These are phyloP conservation scores for Fusarium domesticum DNA, from an alignment of 2,329 filamentous ascomycete species.

Conservation along the genomic window DNA sequence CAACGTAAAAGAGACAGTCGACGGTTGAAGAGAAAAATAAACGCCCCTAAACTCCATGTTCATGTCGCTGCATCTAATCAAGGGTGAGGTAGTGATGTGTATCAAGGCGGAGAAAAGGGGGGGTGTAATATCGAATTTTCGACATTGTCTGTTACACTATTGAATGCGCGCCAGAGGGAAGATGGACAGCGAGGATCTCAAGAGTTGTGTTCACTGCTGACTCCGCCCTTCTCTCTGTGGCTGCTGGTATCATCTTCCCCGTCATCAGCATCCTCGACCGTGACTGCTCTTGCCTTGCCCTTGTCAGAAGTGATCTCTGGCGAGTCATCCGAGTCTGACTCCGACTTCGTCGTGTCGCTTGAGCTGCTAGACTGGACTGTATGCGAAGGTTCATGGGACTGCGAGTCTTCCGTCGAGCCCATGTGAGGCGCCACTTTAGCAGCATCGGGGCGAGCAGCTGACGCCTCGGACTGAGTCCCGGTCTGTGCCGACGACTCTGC, in stretches of 20 bases:
- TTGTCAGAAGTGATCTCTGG: slow-evolving; percentile 29
- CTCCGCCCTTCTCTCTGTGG: not conserved
- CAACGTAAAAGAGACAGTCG: not conserved
- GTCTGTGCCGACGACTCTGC: slow-evolving; percentile 16
- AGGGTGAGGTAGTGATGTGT: not conserved
- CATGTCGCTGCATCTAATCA: not conserved
- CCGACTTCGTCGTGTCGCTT: slow-evolving; percentile 9
- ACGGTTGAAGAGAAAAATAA: not conserved
- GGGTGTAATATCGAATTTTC: not conserved
- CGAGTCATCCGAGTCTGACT: slow-evolving; percentile 15
- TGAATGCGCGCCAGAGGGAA: too few relatives aligned
- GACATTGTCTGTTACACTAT: not conserved
- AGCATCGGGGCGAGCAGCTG: slow-evolving; percentile 8
- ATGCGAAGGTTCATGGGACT: slow-evolving; percentile 8
- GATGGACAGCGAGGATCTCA: too few relatives aligned
- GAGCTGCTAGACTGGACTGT: slow-evolving; percentile 13
- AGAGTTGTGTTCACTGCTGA: not conserved
- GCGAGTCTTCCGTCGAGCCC: slow-evolving; percentile 4
- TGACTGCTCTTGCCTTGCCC: slow-evolving; percentile 45
- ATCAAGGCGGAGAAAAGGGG: not conserved
- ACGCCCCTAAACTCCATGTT: not conserved
- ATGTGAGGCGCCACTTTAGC: slow-evolving; percentile 7
- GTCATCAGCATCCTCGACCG: slow-evolving; percentile 34
- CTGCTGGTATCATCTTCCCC: slow-evolving; percentile 3
- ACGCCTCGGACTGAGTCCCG: slow-evolving; percentile 11